Evolutionary conservation across 805 yeast genomes (phyloP).

Genomic region (Isabelozyma gotoi): DNA sequence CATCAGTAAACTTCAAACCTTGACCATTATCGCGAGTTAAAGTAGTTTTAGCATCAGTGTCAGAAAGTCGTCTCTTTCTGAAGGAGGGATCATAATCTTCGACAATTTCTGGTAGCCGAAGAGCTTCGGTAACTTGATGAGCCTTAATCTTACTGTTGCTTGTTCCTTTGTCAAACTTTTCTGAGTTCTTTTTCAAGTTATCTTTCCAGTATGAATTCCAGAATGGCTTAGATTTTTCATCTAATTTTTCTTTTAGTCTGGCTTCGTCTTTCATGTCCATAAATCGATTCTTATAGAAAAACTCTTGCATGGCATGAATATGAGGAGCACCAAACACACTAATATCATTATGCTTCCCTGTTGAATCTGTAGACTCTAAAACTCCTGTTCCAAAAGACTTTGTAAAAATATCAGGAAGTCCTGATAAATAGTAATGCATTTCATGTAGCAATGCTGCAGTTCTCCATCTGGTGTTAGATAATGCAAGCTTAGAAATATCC

Average conservation of each 20-base stretch:
- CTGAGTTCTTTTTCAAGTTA: slow-evolving; percentile 32
- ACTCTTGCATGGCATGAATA: slow-evolving; percentile 48
- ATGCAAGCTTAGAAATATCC: slow-evolving; percentile 46
- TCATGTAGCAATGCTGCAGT: slow-evolving; percentile 60
- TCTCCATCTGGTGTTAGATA: slow-evolving; percentile 56
- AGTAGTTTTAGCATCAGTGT: slow-evolving; percentile 4
- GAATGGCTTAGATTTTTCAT: slow-evolving; percentile 38
- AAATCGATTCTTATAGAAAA: slow-evolving; percentile 54
- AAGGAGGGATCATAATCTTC: not conserved
- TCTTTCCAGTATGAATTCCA: slow-evolving; percentile 58
- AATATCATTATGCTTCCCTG: slow-evolving; percentile 16
- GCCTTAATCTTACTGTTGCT: slow-evolving; percentile 25
- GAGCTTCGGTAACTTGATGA: slow-evolving; percentile 9
- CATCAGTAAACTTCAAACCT: slow-evolving; percentile 18
- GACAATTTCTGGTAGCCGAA: slow-evolving; percentile 4
- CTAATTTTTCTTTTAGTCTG: slow-evolving; percentile 29
- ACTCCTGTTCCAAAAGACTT: slow-evolving; percentile 46
- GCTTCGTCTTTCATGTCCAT: slow-evolving; percentile 25
- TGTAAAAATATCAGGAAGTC: slow-evolving; percentile 43
- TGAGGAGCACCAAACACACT: slow-evolving; percentile 64
- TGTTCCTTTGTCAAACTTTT: slow-evolving; percentile 37
- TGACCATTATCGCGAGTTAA: slow-evolving; percentile 16
- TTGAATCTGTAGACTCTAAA: slow-evolving; percentile 13
- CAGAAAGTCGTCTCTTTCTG: not conserved
- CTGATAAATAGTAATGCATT: slow-evolving; percentile 55